Percentiles rank a stretch among this genome's conserved stretches.
These are phyloP conservation scores for Eutrema salsugineum DNA, from an alignment of 441 rosid species.

Conservation along the genomic window DNA sequence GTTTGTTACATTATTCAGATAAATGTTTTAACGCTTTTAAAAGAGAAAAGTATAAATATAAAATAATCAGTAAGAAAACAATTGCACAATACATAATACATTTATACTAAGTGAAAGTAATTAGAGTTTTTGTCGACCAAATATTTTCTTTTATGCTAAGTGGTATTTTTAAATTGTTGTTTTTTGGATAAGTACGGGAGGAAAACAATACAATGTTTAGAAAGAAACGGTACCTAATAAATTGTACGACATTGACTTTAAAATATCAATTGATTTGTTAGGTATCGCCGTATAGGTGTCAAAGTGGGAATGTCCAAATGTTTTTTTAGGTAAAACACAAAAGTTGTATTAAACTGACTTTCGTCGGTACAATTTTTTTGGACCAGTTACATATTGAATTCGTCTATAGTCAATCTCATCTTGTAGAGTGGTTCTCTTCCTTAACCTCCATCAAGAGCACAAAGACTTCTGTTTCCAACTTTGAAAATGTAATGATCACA, in stretches of 20 bases:
- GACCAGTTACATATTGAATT: neutral
- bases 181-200: constrained; percentile 5
- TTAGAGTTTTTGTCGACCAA: neutral
- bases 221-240: neutral
- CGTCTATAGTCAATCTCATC: neutral
- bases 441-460: neutral
- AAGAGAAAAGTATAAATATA: neutral
- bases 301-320: neutral
- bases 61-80: neutral
- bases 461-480: neutral
- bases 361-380: no score
- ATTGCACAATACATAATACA: no score
- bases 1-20: no score
- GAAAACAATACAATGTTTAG: neutral
- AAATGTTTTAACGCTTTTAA: neutral
- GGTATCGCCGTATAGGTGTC: neutral
- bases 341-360: no score
- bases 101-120: no score
- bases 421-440: neutral
- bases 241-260: neutral
- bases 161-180: neutral
- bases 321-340: no score
- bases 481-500: neutral
- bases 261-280: neutral
- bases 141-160: neutral